phyloP scores from a whole-genome alignment of 202 grass and related monocot genomes.

The Bolboschoenoplectus hybrid region DNA sequence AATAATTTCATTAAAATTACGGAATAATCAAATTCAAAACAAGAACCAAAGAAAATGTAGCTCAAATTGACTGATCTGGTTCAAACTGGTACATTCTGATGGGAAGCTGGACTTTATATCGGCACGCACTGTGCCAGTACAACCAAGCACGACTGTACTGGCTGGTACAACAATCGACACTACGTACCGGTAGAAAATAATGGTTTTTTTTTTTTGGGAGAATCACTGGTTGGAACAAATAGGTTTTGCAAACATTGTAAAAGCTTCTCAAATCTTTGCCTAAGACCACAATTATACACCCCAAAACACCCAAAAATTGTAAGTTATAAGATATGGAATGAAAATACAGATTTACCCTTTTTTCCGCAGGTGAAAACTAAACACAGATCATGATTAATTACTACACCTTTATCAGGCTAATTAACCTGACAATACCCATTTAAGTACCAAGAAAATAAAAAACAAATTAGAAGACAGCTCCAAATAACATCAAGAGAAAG shows the following conservation, averaged over 20 bases:
- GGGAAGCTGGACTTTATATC: background rate
- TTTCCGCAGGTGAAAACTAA: background rate
- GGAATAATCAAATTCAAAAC: background rate
- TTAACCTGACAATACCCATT: background rate
- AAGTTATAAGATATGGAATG: background rate
- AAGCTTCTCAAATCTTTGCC: background rate
- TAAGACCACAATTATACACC: background rate
- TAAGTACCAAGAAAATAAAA: background rate
- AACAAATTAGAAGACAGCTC: background rate
- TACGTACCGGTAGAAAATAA: conserved; percentile 1
- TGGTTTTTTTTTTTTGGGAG: too few relatives aligned
- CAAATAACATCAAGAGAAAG: background rate
- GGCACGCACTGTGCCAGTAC: background rate
- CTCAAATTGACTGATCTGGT: background rate
- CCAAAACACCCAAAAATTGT: background rate
- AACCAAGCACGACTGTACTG: background rate
- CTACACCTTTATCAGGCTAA: background rate
- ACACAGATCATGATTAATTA: background rate
- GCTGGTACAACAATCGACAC: background rate
- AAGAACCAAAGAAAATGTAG: background rate
- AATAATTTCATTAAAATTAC: conserved; percentile 2
- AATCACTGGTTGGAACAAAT: conserved; percentile 4
- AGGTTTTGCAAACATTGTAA: background rate
- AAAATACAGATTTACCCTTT: background rate
- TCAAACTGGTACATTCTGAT: background rate